Evolutionary conservation across 331 rosid species (phyloP), one percentile per base, ranked within the genome.

Genomic region (Quercus tomentella): DNA sequence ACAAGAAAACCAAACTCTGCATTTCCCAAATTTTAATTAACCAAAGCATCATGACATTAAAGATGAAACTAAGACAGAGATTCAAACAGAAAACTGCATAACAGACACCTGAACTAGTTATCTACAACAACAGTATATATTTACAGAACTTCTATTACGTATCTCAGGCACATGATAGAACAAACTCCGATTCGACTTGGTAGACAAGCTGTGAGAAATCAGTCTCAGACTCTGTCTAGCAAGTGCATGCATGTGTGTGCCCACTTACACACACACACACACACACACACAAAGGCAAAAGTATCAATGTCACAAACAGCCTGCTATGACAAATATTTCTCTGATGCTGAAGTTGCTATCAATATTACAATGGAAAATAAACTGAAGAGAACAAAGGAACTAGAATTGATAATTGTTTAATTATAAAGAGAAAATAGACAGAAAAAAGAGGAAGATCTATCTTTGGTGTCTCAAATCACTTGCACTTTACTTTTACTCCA

Each of bases 1-100:
- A 76, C 87, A 63, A 92, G 74, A 81, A 94, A 94, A 70, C 97
- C 98, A 80, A 92, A 87, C 90, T 89, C 97, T 92, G 91, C 87
- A 88, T 66, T 81, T 69, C 57, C 74, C 78, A 81, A 65, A 69
- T 17, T 12, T 28, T 26, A 75, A 52, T 80, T 75, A 43, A 28
- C 78, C 71, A 63, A 73, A 69, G 58, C 43, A 28, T 54, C 14
- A 56, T 28, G 52, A 28, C 17, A 25, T 55, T 15, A 45, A 35
- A 74, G 22, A 8, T 7, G 5, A 74, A 41, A 20, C 7, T 9
- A 6, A 67, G 30, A 66, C 26, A 80, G 16, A 74, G 4, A 7
- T 54, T 3, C 18, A 68, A 25, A 26, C 41, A 30, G 72, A 2
- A n/a, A 79, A 8, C 37, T 18, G 51, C 51, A 66, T 66, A 18